Evolutionary conservation across 345 rosid genomes (phyloP), one percentile per base, ranked within the genome.

Genomic region (Murraya paniculata): DNA sequence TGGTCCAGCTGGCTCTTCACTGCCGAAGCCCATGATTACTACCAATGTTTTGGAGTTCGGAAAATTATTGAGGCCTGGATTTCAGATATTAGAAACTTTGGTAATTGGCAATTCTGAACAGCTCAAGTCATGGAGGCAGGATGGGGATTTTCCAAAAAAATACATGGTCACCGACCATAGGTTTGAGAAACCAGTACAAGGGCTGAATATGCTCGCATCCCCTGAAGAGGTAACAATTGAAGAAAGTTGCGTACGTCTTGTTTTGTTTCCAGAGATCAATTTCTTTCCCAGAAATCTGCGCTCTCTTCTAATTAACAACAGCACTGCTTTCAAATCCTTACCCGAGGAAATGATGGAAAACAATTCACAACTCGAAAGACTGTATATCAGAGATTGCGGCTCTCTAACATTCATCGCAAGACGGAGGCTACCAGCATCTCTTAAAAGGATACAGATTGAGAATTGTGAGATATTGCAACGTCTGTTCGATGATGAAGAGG

Each of bases 91-190:
- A 0, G 66, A 28, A 27, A 4, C 66, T 62, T 14, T 62, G 22
- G 66, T 6, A 2, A 5, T 28, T 60, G 64, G 31, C 4, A 24
- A 24, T 14, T 48, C 55, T 14, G 6, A 48, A 16, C 19, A 0
- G 55, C 16, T 48, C 19, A 16, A 48, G 55, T 14, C 19, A 16
- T 11, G 55, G 55, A 39, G 45, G 45, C 45, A 39, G 45, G 0
- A 39, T 9, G 45, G 45, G 45, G 45, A 36, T 9, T 9, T 39
- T 39, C 41, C 41, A 1, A 0, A 38, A 38, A 8, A 38, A 38
- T 39, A 9, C 2, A 39, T 0, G 45, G 11, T 2, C 41, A 0
- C 10, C 1, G 41, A 2, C 3, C 53, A 0, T 45, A 0, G 18
- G 41, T 2, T 39, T 2, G 2, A 39, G 55, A 48, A 48, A 16